These are phyloP conservation scores for Picea abies DNA, from an alignment of 83 land plant species.

Conservation along the genomic window DNA sequence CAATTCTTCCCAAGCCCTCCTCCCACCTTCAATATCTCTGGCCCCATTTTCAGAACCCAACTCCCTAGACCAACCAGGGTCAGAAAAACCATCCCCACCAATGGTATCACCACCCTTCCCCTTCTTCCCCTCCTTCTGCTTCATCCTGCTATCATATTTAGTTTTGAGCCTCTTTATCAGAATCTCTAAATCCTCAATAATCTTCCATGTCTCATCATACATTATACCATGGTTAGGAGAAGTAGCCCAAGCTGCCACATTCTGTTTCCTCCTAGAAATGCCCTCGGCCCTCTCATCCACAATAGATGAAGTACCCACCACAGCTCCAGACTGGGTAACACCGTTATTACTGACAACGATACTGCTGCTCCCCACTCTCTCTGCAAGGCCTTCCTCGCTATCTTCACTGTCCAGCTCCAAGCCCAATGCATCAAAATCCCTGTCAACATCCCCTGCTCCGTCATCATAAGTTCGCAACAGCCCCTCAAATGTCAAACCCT, in stretches of 20 bases:
- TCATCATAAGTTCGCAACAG: constrained; percentile 93
- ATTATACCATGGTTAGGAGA: constrained; percentile 80
- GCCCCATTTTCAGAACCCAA: constrained; percentile 31
- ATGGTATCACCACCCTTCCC: constrained; percentile 29
- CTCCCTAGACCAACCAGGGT: constrained; percentile 68
- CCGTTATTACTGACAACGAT: background rate
- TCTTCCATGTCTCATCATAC: constrained; percentile 84
- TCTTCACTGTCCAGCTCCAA: constrained; percentile 34
- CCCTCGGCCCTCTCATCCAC: constrained; percentile 43
- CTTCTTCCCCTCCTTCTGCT: constrained; percentile 61
- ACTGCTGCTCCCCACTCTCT: constrained; percentile 2
- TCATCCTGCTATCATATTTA: constrained; percentile 23
- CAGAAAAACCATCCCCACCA: constrained; percentile 40
- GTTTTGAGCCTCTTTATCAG: constrained; percentile 63
- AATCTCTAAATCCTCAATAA: constrained; percentile 87
- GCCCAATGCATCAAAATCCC: constrained; percentile 92
- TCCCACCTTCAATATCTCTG: constrained; percentile 18
- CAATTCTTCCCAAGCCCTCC: constrained; percentile 52
- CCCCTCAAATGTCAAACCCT: constrained; percentile 82
- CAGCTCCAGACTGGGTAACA: constrained; percentile 3
- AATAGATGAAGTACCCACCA: constrained; percentile 31
- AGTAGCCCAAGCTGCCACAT: constrained; percentile 72
- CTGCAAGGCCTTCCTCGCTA: constrained; percentile 18
- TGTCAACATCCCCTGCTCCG: constrained; percentile 99
- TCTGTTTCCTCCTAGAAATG: constrained; percentile 23